Evolutionary conservation across 768 basidiomycete species (phyloP), one percentile per base, ranked within the genome.

Genomic region (Holtermanniella nyarrowii): DNA sequence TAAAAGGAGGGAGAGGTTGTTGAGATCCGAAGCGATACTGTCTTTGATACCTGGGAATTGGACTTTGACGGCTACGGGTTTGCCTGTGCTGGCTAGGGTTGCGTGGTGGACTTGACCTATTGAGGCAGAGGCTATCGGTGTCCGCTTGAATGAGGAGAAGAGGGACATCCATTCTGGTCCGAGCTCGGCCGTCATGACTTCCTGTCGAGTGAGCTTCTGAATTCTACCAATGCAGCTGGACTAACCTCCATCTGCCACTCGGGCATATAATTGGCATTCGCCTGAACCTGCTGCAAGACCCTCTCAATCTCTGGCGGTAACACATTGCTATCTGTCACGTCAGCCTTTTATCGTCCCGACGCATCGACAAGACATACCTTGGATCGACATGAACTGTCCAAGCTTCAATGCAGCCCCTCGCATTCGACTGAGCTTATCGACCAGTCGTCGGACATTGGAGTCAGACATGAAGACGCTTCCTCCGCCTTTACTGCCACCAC

Each of bases 231-330:
- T 18, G 22, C 24, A 48, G 22, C 18, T 18, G 39, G 21, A 65
- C 72, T 18, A 14, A 88, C 91, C 80, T 91, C 86, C 82, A 96
- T 85, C 68, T 99, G 93, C 85, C 86, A 91, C 59, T 93, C 85
- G 0, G 93, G 93, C 93, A 99, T 99, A 68, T 96, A 96, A 70
- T 99, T 88, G 1, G 93, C 93, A 59, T 84, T 82, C 58, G 93
- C 87, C 66, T 97, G 93, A 0, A 99, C 91, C 24, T 84, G 76
- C 46, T 88, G 80, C 60, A 99, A 82, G 25, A 99, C 84, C 49
- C 80, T 78, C 63, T 96, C 90, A 2, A 96, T 72, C 57, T 93
- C 88, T 0, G 85, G 79, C 0, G 91, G 87, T 1, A 99, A 76
- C 31, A 86, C 74, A 56, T 93, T 84, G 0, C 88, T 86, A 69